phyloP scores from a whole-genome alignment of 805 yeast species.

The Starmerella sp. region DNA sequence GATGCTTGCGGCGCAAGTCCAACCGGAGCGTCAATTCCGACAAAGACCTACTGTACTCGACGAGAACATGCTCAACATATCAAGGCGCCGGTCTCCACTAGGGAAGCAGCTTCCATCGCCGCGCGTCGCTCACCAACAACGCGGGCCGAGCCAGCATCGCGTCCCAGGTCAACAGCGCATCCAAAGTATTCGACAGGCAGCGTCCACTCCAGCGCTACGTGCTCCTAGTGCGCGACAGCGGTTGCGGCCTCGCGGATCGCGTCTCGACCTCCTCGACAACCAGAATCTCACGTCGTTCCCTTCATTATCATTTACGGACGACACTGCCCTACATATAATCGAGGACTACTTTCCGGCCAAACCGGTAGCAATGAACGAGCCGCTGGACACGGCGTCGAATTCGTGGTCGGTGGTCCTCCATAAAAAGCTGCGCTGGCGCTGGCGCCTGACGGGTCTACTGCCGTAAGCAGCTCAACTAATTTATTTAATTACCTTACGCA shows the following conservation, averaged over 20 bases:
- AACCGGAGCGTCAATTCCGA: not conserved
- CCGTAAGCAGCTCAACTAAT: conserved; percentile 24
- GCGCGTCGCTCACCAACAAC: not conserved
- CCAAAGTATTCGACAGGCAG: conserved; percentile 8
- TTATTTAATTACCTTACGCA: not conserved
- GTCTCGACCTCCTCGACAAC: conserved; percentile 33
- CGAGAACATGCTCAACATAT: conserved; percentile 4
- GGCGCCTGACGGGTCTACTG: conserved; percentile 39
- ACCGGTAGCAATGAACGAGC: not conserved
- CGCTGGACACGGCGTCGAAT: not conserved
- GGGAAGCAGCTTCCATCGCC: not conserved
- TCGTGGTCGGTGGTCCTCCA: conserved; percentile 24
- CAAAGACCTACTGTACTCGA: not conserved
- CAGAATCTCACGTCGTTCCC: conserved; percentile 32
- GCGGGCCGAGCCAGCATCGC: not conserved
- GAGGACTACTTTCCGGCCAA: conserved; percentile 27
- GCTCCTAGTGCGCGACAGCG: conserved; percentile 6
- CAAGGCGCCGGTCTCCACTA: not conserved
- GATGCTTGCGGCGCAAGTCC: not conserved
- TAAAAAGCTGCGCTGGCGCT: conserved; percentile 39
- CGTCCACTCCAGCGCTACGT: conserved; percentile 9
- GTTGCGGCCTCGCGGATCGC: conserved; percentile 24
- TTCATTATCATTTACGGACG: conserved; percentile 7
- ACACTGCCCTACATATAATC: conserved; percentile 18
- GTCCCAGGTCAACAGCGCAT: not conserved